phyloP scores from a whole-genome alignment of 139 green algal genomes.

The Coccomyxa sp. region DNA sequence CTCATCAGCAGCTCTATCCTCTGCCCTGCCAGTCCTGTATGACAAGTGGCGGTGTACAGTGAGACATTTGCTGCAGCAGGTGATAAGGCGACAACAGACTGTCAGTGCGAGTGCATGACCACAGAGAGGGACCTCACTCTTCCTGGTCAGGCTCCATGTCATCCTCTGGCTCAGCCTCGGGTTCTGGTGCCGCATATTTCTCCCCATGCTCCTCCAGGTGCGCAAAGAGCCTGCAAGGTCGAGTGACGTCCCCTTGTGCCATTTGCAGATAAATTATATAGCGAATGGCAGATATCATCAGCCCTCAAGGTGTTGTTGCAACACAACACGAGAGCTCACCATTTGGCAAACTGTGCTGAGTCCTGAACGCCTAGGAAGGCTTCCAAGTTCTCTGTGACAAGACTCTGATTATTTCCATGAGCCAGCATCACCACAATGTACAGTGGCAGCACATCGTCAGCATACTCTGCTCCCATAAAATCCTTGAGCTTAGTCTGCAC shows the following conservation, averaged over 20 bases:
- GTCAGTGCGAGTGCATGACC: no score
- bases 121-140: neutral
- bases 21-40: neutral
- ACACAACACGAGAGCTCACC: neutral
- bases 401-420: slow-evolving; percentile 16
- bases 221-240: slow-evolving; percentile 12
- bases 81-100: no score
- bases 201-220: slow-evolving; percentile 10
- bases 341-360: slow-evolving; percentile 7
- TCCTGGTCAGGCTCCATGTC: neutral
- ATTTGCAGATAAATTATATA: neutral
- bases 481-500: slow-evolving; percentile 23
- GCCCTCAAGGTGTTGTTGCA: neutral
- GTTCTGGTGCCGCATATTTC: slow-evolving; percentile 2
- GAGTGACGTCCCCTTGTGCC: neutral
- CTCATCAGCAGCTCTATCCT: neutral
- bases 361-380: slow-evolving; percentile 10
- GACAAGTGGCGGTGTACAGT: no score
- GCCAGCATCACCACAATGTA: slow-evolving; percentile 39
- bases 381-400: slow-evolving; percentile 22
- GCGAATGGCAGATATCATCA: neutral
- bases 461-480: slow-evolving; percentile 17
- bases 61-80: no score
- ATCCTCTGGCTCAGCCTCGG: neutral
- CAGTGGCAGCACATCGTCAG: slow-evolving; percentile 23